These are phyloP conservation scores for Cymbopogon flexuosus DNA, from an alignment of 202 grass and related monocot genomes.

Conservation along the genomic window DNA sequence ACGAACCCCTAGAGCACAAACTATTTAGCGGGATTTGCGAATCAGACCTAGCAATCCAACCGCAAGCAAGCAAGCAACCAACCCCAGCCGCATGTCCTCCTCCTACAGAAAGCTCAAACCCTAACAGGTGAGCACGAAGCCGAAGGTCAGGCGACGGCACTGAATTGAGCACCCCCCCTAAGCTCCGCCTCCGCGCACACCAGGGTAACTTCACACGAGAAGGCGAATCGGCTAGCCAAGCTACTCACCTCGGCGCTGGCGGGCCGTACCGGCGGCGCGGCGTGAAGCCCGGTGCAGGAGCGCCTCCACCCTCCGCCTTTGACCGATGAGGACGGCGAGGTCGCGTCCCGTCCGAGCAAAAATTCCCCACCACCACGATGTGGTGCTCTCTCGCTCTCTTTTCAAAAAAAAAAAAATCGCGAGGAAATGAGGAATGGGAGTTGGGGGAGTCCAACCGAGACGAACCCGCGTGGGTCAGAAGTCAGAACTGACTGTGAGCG, in stretches of 20 bases:
- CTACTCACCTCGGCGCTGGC: conserved; percentile 27
- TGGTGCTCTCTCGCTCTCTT: background rate
- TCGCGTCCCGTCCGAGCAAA: background rate
- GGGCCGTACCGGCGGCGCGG: background rate
- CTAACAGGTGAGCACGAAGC: background rate
- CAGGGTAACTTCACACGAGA: background rate
- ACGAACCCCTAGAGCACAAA: background rate
- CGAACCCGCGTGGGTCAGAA: background rate
- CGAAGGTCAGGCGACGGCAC: background rate
- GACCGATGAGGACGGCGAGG: background rate
- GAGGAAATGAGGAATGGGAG: conserved; percentile 15
- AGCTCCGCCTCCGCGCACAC: background rate
- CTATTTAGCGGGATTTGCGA: background rate
- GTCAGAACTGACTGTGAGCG: background rate
- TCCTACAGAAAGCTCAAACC: background rate
- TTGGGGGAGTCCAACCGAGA: conserved; percentile 11
- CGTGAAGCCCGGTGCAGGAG: background rate
- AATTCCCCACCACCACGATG: background rate
- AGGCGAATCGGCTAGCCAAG: background rate
- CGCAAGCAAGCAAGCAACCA: background rate
- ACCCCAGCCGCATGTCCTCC: background rate
- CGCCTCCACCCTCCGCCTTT: conserved; percentile 14
- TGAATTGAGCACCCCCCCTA: background rate
- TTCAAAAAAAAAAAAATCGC: background rate
- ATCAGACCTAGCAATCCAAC: background rate